Evolutionary conservation across 225 moss, liverwort and hornwort species (phyloP).

Genomic region (Pseudisothecium myosuroides): DNA sequence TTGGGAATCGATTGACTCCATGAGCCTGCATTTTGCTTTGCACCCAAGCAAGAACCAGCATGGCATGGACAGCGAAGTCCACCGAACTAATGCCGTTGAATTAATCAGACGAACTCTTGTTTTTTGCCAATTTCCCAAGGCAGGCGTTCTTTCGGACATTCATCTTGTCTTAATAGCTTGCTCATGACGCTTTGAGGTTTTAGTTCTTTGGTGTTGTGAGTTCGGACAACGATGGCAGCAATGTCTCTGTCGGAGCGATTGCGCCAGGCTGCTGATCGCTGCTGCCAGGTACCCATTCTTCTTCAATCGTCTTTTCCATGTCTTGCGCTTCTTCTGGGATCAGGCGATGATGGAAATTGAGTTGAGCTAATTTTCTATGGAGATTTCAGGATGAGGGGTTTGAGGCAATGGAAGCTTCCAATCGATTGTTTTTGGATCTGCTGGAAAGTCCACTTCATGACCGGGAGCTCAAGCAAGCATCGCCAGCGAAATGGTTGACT

Average conservation of each 20-base stretch:
- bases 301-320: not conserved
- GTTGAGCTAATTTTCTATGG: not conserved
- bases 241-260: constrained; percentile 1
- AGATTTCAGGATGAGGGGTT: constrained; percentile 9
- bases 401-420: not conserved
- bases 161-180: not conserved
- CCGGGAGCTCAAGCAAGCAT: constrained; percentile 1
- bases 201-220: not conserved
- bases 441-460: constrained; percentile 27
- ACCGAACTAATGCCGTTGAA: not conserved
- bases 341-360: not conserved
- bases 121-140: not conserved
- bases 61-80: not conserved
- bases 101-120: not conserved
- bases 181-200: not conserved
- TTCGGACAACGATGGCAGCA: not conserved
- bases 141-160: not conserved
- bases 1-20: not conserved
- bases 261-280: constrained; percentile 24
- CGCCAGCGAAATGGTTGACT: not conserved
- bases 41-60: not conserved
- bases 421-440: constrained; percentile 8
- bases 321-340: not conserved
- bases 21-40: not conserved
- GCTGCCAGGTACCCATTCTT: constrained; percentile 13